Evolutionary conservation across 345 rosid genomes (phyloP).

Genomic region (Zanthoxylum bungeanum): DNA sequence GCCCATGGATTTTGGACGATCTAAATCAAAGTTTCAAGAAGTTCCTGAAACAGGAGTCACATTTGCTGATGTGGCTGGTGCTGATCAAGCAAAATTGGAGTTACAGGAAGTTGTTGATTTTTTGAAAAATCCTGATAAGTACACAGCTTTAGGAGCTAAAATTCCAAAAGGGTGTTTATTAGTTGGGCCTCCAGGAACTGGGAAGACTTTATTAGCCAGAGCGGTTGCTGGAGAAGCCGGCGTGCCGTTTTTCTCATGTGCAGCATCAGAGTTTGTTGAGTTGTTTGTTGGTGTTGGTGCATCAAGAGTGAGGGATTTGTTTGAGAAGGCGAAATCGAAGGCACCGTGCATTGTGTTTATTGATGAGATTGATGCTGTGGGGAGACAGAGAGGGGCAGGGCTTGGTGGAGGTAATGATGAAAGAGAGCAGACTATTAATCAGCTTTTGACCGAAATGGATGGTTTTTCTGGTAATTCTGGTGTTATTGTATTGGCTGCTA

Average conservation of each 20-base stretch:
- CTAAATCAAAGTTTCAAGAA: slow-evolving; percentile 79
- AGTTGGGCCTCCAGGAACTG: slow-evolving; percentile 85
- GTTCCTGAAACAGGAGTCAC: slow-evolving; percentile 83
- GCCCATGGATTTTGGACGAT: slow-evolving; percentile 80
- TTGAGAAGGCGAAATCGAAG: slow-evolving; percentile 77
- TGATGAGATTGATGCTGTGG: slow-evolving; percentile 93
- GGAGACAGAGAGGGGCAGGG: slow-evolving; percentile 95
- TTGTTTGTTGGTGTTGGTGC: slow-evolving; percentile 89
- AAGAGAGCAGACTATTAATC: slow-evolving; percentile 88
- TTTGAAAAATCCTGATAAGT: slow-evolving; percentile 78
- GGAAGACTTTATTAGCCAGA: slow-evolving; percentile 78
- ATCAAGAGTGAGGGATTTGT: slow-evolving; percentile 83
- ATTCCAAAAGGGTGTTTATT: slow-evolving; percentile 80
- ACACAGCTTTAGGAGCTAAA: slow-evolving; percentile 80
- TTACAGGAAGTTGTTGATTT: slow-evolving; percentile 83
- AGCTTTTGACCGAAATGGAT: slow-evolving; percentile 90
- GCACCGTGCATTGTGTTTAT: slow-evolving; percentile 84
- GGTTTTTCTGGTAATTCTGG: slow-evolving; percentile 87
- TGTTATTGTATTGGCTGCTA: slow-evolving; percentile 90
- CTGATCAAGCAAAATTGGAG: slow-evolving; percentile 77
- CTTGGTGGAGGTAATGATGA: slow-evolving; percentile 94
- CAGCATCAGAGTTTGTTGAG: slow-evolving; percentile 83
- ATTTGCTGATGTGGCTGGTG: slow-evolving; percentile 78
- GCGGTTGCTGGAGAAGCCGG: slow-evolving; percentile 94
- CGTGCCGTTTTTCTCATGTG: slow-evolving; percentile 76